These are phyloP conservation scores for Micractinium sp. DNA, from an alignment of 139 green algal species.

Conservation along the genomic window DNA sequence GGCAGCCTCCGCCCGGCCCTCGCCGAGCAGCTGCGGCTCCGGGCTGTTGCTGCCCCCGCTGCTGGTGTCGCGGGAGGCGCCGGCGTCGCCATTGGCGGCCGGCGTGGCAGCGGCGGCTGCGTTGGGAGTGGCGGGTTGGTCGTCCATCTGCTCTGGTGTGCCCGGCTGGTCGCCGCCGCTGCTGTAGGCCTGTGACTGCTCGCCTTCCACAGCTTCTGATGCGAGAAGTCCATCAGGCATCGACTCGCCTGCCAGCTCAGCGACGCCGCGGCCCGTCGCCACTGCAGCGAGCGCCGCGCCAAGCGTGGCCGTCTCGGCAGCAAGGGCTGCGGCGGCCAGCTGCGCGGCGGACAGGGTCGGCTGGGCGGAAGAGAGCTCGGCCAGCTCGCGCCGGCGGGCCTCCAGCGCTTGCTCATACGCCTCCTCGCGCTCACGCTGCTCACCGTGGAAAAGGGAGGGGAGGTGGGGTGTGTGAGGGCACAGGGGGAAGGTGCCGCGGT, in stretches of 20 bases:
- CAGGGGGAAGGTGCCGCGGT: too few relatives aligned
- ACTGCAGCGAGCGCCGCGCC: neutral
- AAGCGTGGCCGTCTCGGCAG: neutral
- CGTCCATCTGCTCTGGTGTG: slow-evolving; percentile 15
- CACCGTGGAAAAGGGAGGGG: neutral
- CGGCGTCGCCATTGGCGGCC: neutral
- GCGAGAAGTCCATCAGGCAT: neutral
- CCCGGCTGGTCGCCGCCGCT: slow-evolving; percentile 9
- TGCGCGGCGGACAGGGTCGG: slow-evolving; percentile 23
- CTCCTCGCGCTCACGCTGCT: slow-evolving; percentile 38
- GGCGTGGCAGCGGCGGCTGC: neutral
- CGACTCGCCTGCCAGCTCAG: neutral
- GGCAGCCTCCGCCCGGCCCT: neutral
- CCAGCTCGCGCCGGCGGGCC: slow-evolving; percentile 51
- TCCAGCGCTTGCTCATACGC: slow-evolving; percentile 58
- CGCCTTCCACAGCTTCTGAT: neutral
- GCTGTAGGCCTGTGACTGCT: neutral
- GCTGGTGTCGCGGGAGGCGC: neutral
- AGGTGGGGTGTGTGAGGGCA: neutral
- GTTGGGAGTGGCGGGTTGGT: neutral
- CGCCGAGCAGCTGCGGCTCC: neutral
- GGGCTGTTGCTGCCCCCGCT: slow-evolving; percentile 24
- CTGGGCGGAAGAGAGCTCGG: slow-evolving; percentile 24
- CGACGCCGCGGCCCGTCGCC: neutral
- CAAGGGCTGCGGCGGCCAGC: neutral